A percentile compares a stretch with the other conserved stretches of the same genome.
These are phyloP conservation scores for Nicotiana sylvestris DNA, from an alignment of 257 asterid species.

Conservation along the genomic window DNA sequence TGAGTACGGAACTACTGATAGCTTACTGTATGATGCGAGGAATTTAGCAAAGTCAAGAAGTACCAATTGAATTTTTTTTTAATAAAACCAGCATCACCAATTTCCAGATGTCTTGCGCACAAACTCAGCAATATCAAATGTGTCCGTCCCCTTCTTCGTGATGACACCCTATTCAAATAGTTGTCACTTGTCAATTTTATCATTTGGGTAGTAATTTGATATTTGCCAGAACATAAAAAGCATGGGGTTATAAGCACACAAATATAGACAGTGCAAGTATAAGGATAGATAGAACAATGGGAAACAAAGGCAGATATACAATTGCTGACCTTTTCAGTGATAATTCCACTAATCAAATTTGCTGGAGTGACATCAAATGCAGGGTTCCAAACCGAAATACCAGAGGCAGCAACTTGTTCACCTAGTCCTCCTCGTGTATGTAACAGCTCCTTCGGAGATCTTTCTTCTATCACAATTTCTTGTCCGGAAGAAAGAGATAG, in stretches of 20 bases:
- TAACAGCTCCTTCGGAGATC: conserved; percentile 76
- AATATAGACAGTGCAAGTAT: background rate
- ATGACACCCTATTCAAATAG: conserved; percentile 58
- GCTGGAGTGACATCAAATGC: conserved; percentile 98
- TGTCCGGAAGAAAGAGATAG: conserved; percentile 67
- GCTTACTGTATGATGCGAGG: background rate
- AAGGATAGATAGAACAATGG: too few relatives aligned
- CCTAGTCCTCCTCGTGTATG: conserved; percentile 83
- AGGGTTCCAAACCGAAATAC: conserved; percentile 93
- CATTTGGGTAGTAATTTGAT: background rate
- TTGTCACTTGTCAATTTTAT: conserved; percentile 10
- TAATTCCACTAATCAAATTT: conserved; percentile 55
- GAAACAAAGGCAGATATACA: too few relatives aligned
- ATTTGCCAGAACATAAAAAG: background rate
- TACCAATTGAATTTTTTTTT: background rate
- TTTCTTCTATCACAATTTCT: conserved; percentile 85
- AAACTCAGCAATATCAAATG: conserved; percentile 62
- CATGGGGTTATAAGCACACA: background rate
- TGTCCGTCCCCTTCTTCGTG: conserved; percentile 51
- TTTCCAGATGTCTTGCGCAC: conserved; percentile 17
- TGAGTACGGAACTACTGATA: background rate
- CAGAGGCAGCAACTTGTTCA: conserved; percentile 94
- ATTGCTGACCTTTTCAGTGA: conserved; percentile 74
- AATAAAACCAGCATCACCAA: background rate
- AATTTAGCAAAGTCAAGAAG: background rate